Conservation (phyloP, 2,329 filamentous ascomycete species). For the Lachnum nothofagi region DNA sequence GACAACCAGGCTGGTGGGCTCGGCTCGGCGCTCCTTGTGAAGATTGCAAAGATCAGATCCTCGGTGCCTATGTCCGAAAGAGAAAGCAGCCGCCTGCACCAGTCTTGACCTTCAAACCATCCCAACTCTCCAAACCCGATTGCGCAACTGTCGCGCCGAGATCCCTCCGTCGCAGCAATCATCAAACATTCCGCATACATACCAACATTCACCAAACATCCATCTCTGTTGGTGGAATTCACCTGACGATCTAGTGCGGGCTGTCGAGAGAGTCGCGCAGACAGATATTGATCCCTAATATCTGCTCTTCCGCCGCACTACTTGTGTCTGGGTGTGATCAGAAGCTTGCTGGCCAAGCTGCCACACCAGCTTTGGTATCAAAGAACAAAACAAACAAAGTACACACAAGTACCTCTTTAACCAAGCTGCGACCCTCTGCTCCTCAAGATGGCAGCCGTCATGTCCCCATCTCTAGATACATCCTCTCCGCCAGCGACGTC, state of each 20-base stretch:
- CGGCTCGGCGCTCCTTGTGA: constrained; percentile 20
- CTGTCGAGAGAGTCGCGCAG: constrained; percentile 5
- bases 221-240: constrained; percentile 1
- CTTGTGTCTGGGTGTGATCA: constrained; percentile 11
- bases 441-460: constrained; percentile 40
- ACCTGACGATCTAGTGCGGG: not conserved
- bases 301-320: constrained; percentile 13
- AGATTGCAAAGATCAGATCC: constrained; percentile 21
- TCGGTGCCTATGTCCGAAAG: constrained; percentile 13
- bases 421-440: not conserved
- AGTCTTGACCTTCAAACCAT: constrained; percentile 1
- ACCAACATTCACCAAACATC: constrained; percentile 5
- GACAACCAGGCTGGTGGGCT: constrained; percentile 15
- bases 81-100: constrained; percentile 6
- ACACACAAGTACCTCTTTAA: not conserved
- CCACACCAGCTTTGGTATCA: constrained; percentile 15
- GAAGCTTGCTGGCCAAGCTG: constrained; percentile 30
- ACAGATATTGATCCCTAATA: constrained; percentile 6
- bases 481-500: constrained; percentile 48
- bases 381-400: constrained; percentile 7
- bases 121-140: constrained; percentile 14
- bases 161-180: constrained; percentile 12
- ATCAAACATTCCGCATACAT: constrained; percentile 15
- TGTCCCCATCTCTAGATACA: constrained; percentile 45
- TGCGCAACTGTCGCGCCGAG: constrained; percentile 24